Evolutionary conservation across 2,329 filamentous ascomycete species (phyloP).

Genomic region (Lachnellula willkommii): DNA sequence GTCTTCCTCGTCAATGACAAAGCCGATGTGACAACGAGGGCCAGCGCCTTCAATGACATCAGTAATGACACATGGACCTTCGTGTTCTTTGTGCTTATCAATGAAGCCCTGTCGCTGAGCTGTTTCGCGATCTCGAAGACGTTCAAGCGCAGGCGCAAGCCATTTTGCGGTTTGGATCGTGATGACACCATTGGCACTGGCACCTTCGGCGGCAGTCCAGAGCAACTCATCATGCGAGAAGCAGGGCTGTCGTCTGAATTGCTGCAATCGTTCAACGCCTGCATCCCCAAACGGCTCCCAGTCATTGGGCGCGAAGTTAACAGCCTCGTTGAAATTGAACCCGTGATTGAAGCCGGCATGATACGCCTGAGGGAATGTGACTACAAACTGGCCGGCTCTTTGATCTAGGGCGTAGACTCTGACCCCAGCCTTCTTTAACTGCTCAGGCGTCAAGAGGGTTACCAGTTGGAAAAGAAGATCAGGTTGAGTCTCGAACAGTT

Average conservation of each 20-base stretch:
- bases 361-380: slow-evolving; percentile 95
- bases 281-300: slow-evolving; percentile 91
- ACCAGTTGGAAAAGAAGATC: slow-evolving; percentile 95
- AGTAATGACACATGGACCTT: slow-evolving; percentile 29
- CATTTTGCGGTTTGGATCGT: slow-evolving; percentile 90
- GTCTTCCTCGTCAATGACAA: slow-evolving; percentile 65
- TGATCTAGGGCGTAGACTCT: slow-evolving; percentile 94
- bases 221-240: slow-evolving; percentile 96
- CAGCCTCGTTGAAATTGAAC: slow-evolving; percentile 98
- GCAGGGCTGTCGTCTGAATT: slow-evolving; percentile 86
- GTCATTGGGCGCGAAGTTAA: slow-evolving; percentile 92
- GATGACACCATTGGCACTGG: slow-evolving; percentile 45
- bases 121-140: slow-evolving; percentile 70
- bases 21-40: slow-evolving; percentile 51
- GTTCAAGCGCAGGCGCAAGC: slow-evolving; percentile 80
- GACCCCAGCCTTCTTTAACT: slow-evolving; percentile 87
- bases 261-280: slow-evolving; percentile 79
- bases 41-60: slow-evolving; percentile 27
- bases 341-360: slow-evolving; percentile 98
- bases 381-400: slow-evolving; percentile 88
- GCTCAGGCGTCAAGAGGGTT: slow-evolving; percentile 89
- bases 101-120: slow-evolving; percentile 64
- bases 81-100: slow-evolving; percentile 54
- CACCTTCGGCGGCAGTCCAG: slow-evolving; percentile 79
- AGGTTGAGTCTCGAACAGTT: slow-evolving; percentile 93